Base-by-base conservation (phyloP, 306 rosid genomes). In the Cucurbita pepo region DNA sequence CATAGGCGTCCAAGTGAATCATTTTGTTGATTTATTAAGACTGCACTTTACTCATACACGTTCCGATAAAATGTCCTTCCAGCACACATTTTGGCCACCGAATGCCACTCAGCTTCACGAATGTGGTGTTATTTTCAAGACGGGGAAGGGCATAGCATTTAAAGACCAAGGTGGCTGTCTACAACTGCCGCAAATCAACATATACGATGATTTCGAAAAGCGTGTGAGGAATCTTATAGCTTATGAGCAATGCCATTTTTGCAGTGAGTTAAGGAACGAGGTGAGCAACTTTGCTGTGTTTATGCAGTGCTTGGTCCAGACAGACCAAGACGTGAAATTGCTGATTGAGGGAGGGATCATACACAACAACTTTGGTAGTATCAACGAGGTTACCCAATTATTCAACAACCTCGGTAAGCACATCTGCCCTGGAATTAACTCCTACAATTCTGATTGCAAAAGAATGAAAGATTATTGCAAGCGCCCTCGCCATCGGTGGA, bases 11-110 rank as follows among this genome's bases (percentile, higher is more conserved):
- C 22, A 56, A 22, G 37, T 56, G 14, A 22, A 56, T 56, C 62
- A 56, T 22, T 22, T 56, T 22, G 62, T 56, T 22, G 37, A 56
- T 56, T 56, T 56, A 4, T 0, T 22, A 22, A 56, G 62, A 19
- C 8, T 19, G 13, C 9, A 19, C 6, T 7, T 8, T 7, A 4
- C 10, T 56, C 34, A 7, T 21, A 1, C 30, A 0, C 76, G 13
- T 19, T 82, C 57, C 78, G 60, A 19, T 40, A 1, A 76, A 75
- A 62, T 78, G 75, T 83, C 18, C 80, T 84, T 1, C 85, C 81
- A 10, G 37, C 76, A 48, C 77, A 25, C 59, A 34, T 9, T 19
- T 10, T 21, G 62, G 36, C 62, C 62, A 15, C 38, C 62, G 7
- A 56, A 14, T 22, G 62, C 62, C 15, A 22, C 37, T 1, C 8